Evolutionary conservation across 1,284 basidiomycete species (phyloP).

Genomic region (Irpex rosettiformis): DNA sequence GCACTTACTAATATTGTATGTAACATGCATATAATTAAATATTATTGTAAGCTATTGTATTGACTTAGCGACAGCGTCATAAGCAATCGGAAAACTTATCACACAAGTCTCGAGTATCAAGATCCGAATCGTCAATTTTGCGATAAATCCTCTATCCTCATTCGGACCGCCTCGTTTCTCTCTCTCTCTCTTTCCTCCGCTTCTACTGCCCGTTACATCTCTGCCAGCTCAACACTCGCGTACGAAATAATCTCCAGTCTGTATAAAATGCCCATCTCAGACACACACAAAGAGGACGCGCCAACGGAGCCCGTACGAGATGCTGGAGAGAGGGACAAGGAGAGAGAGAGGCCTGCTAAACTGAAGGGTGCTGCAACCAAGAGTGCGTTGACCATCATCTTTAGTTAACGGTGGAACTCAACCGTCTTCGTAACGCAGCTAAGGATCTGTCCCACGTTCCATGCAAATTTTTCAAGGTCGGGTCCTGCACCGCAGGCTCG

Average conservation of each 20-base stretch:
- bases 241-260: neutral
- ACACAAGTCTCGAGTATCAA: neutral
- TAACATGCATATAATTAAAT: neutral
- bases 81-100: neutral
- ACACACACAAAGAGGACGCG: constrained; percentile 28
- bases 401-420: neutral
- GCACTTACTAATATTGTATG: neutral
- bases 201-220: constrained; percentile 2
- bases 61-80: neutral
- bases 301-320: constrained; percentile 27
- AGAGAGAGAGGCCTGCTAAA: constrained; percentile 32
- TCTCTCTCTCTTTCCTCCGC: constrained; percentile 8
- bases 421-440: constrained; percentile 35
- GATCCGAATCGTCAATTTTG: neutral
- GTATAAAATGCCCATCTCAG: constrained; percentile 29
- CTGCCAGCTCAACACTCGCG: constrained; percentile 4
- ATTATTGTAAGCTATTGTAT: neutral
- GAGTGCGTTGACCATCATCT: constrained; percentile 25
- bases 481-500: constrained; percentile 91
- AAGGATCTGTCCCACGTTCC: constrained; percentile 96
- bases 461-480: constrained; percentile 96
- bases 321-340: constrained; percentile 31
- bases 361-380: constrained; percentile 32
- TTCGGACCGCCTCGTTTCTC: constrained; percentile 5
- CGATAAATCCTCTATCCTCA: constrained; percentile 2